Evolutionary conservation across 768 basidiomycete genomes (phyloP).

Genomic region (Polyporus arcularius): DNA sequence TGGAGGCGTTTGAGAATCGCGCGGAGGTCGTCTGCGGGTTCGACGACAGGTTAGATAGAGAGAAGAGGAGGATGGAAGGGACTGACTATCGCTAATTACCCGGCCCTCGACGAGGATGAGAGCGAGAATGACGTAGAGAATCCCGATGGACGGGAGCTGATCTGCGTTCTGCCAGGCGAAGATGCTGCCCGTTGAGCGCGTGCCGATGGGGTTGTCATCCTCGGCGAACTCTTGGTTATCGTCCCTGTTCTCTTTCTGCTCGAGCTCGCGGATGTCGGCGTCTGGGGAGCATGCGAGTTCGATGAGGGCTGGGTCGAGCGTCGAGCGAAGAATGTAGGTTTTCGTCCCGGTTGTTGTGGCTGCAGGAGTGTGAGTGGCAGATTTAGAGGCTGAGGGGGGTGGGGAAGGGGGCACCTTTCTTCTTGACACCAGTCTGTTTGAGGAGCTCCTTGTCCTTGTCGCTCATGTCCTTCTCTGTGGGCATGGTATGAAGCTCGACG

Average conservation of each 20-base stretch:
- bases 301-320: constrained; percentile 62
- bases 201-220: constrained; percentile 46
- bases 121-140: constrained; percentile 80
- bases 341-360: constrained; percentile 66
- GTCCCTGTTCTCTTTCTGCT: constrained; percentile 49
- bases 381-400: neutral
- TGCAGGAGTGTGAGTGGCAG: constrained; percentile 19
- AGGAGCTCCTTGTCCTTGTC: constrained; percentile 48
- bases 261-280: constrained; percentile 42
- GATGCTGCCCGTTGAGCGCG: constrained; percentile 63
- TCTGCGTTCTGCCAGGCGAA: constrained; percentile 72
- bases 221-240: constrained; percentile 49
- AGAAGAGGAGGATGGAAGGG: neutral
- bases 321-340: constrained; percentile 82
- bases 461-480: constrained; percentile 49
- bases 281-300: constrained; percentile 57
- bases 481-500: constrained; percentile 72
- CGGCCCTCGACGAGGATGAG: constrained; percentile 83
- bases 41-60: neutral
- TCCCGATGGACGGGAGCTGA: constrained; percentile 67
- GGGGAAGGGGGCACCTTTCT: constrained; percentile 50
- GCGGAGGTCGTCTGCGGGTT: constrained; percentile 67
- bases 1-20: constrained; percentile 68
- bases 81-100: constrained; percentile 72
- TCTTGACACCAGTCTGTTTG: constrained; percentile 60